A percentile compares a stretch with the other conserved stretches of the same genome.
Evolutionary conservation across 331 rosid species (phyloP).

Genomic region (Quercus lobata): DNA sequence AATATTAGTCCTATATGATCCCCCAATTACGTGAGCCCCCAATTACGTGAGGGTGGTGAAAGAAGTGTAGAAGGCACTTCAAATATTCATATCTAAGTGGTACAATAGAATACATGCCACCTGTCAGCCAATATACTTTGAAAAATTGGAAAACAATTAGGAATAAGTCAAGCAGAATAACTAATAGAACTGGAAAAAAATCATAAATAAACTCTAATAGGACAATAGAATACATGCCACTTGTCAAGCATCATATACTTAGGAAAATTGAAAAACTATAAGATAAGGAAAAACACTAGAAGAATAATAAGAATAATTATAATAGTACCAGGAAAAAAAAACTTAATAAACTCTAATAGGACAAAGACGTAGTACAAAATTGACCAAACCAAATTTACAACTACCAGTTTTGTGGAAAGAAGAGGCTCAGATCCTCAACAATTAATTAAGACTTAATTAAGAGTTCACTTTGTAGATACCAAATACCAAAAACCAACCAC

Average conservation of each 20-base stretch:
- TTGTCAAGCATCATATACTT: too few relatives aligned
- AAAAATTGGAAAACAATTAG: not conserved
- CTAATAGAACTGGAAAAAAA: too few relatives aligned
- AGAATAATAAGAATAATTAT: not conserved
- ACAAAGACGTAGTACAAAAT: constrained; percentile 1
- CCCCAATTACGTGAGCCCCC: constrained; percentile 4
- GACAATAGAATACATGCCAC: not conserved
- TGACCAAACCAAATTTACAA: constrained; percentile 4
- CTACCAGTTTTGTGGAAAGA: constrained; percentile 5
- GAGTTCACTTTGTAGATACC: not conserved
- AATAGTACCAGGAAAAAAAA: not conserved
- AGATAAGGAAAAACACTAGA: not conserved
- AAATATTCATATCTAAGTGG: not conserved
- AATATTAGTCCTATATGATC: constrained; percentile 7
- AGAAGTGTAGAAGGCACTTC: not conserved
- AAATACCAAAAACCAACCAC: not conserved
- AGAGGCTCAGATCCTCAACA: not conserved
- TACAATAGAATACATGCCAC: not conserved
- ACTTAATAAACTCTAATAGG: not conserved
- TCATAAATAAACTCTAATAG: not conserved
- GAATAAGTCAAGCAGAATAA: too few relatives aligned
- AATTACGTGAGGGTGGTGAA: constrained; percentile 6
- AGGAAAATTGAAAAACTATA: not conserved
- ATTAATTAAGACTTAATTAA: too few relatives aligned
- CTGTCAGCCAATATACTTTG: not conserved